Conservation (phyloP, 345 rosid genomes). For the Turritis glabra region DNA sequence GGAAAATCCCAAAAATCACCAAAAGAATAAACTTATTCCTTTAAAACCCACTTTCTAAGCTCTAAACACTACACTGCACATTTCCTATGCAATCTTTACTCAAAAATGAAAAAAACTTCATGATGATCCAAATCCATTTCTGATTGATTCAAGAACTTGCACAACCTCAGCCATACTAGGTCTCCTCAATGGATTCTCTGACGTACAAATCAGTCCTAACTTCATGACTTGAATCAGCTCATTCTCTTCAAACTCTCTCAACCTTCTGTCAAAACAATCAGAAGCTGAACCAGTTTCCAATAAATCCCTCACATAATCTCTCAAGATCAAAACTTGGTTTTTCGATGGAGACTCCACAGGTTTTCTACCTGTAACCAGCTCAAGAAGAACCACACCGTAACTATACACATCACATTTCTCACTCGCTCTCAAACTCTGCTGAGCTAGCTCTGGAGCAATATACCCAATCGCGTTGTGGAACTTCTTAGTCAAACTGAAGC, state of each 20-base stretch:
- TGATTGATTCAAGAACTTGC: slow-evolving; percentile 94
- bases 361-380: slow-evolving; percentile 87
- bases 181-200: slow-evolving; percentile 73
- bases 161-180: slow-evolving; percentile 98
- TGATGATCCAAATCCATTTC: slow-evolving; percentile 60
- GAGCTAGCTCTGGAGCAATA: slow-evolving; percentile 95
- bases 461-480: slow-evolving; percentile 92
- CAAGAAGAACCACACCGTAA: slow-evolving; percentile 88
- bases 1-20: slow-evolving; percentile 2
- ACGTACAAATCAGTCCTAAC: slow-evolving; percentile 81
- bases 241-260: slow-evolving; percentile 79
- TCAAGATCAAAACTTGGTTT: slow-evolving; percentile 69
- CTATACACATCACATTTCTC: slow-evolving; percentile 95
- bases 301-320: slow-evolving; percentile 75
- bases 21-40: slow-evolving; percentile 18
- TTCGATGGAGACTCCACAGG: slow-evolving; percentile 77
- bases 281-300: slow-evolving; percentile 80
- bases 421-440: slow-evolving; percentile 59
- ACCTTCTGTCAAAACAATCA: slow-evolving; percentile 75
- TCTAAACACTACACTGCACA: slow-evolving; percentile 28
- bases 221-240: slow-evolving; percentile 94
- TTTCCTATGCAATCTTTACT: slow-evolving; percentile 29
- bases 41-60: slow-evolving; percentile 1
- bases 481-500: slow-evolving; percentile 60
- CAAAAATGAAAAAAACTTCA: slow-evolving; percentile 6